These are phyloP conservation scores for Sphaerulina vaccinii DNA, from an alignment of 2,329 filamentous ascomycete species.

Conservation along the genomic window DNA sequence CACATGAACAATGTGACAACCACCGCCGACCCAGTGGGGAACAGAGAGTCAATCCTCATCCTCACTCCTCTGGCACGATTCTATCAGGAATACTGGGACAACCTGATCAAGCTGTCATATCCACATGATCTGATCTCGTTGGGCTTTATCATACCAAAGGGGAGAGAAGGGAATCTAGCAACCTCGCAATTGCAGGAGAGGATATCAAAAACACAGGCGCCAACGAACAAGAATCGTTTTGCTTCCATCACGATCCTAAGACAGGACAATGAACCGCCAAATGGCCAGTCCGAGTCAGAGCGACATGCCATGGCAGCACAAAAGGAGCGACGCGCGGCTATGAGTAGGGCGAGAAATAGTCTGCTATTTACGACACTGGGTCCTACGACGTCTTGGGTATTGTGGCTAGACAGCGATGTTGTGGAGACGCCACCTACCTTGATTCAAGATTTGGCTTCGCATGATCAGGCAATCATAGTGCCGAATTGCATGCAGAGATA, in stretches of 20 bases:
- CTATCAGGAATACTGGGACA: slow-evolving; percentile 95
- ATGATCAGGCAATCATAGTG: slow-evolving; percentile 87
- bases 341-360: slow-evolving; percentile 92
- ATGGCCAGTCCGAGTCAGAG: slow-evolving; percentile 80
- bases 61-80: slow-evolving; percentile 91
- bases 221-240: slow-evolving; percentile 78
- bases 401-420: slow-evolving; percentile 93
- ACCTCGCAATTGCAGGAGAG: slow-evolving; percentile 79
- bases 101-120: slow-evolving; percentile 77
- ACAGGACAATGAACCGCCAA: slow-evolving; percentile 86
- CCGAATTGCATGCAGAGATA: slow-evolving; percentile 95
- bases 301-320: slow-evolving; percentile 91
- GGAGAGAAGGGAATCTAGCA: slow-evolving; percentile 83
- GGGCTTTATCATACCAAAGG: slow-evolving; percentile 94
- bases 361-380: slow-evolving; percentile 93
- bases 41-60: slow-evolving; percentile 83
- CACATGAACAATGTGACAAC: slow-evolving; percentile 93
- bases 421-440: slow-evolving; percentile 80
- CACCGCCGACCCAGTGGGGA: slow-evolving; percentile 69
- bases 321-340: slow-evolving; percentile 78
- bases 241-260: slow-evolving; percentile 90
- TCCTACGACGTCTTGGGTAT: slow-evolving; percentile 87
- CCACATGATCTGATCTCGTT: slow-evolving; percentile 93
- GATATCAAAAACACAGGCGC: slow-evolving; percentile 81
- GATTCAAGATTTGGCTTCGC: slow-evolving; percentile 85